Base-by-base conservation (phyloP, 1,139 yeast genomes). In the Hanseniaspora sp. region DNA sequence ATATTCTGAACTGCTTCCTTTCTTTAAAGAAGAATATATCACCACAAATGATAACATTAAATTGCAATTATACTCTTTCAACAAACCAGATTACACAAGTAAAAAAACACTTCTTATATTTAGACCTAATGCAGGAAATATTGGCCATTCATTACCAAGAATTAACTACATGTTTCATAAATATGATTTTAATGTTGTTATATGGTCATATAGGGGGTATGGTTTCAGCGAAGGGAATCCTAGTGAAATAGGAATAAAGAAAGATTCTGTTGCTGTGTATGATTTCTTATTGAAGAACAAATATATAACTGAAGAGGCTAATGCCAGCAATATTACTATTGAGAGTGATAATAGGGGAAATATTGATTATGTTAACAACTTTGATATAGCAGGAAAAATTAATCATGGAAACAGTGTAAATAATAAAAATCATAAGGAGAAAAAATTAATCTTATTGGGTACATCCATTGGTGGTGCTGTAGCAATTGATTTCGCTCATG, bases 101-200 rank as follows among this genome's bases (percentile, higher is more conserved):
- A 43, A 46, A 37, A 75, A 78, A 58, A 90, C 98, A 0, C 75
- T 92, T 8, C 65, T 94, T 48, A 75, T 92, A 35, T 74, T 88
- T 55, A 83, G 88, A 45, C 98, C 98, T 3, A 92, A 92, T 69
- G 98, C 97, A 2, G 98, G 98, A 5, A 92, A 94, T 67, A 92
- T 92, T 56, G 98, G 98, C 39, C 92, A 87, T 65, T 83, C 88
- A 28, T 72, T 92, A 54, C 96, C 97, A 1, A 77, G 88, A 7
- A 95, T 86, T 1, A 75, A 82, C 54, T 70, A 83, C 15, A 81
- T 92, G 60, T 86, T 79, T 68, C 71, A 74, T 55, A 72, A 75
- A 48, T 75, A 85, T 67, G 78, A 80, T 13, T 80, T 82, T 67
- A 88, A 92, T 66, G 96, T 90, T 1, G 79, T 90, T 53, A 80